Evolutionary conservation across 2,329 filamentous ascomycete genomes (phyloP), one percentile per base, ranked within the genome.

Genomic region (Hypoxylon sp.): DNA sequence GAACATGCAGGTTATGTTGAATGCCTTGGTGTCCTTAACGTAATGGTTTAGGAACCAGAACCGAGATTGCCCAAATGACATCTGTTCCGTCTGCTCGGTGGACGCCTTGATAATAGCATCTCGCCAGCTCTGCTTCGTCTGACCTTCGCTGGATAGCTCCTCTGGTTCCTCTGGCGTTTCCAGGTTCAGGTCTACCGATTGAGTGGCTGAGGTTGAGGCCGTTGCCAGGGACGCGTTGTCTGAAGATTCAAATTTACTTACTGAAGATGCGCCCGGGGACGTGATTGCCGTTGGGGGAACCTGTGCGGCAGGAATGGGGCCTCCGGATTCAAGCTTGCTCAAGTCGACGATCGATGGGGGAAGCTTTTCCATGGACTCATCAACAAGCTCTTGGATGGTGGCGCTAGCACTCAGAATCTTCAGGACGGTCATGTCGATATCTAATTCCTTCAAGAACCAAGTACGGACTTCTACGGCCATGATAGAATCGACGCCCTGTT

Each of bases 51-150:
- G 22, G 47, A 64, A 64, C 60, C 60, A 68, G 29, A 68, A 57
- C 37, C 54, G 31, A 1, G 55, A 61, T 37, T 68, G 66, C 3
- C 24, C 39, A 9, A 26, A 68, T 42, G 60, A 64, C 13, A 68
- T 35, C 13, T 35, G 33, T 4, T 35, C 33, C 3, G 33, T 35
- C 33, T 35, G 33, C 10, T 35, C 33, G 33, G 33, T 35, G 14
- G 39, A 44, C 1, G 14, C 22, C 46, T 22, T 26, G 17, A 48
- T 14, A 17, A 13, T 13, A 13, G 22, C 11, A 48, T 24, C 22
- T 17, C 46, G 19, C 11, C 22, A 22, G 9, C 22, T 26, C 10
- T 26, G 46, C 39, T 44, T 9, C 39, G 14, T 6, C 39, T 24
- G 17, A 22, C 8, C 5, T 26, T 48, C 22, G n/a, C 22, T 22